These are phyloP conservation scores for Sporothrix globosa DNA, from an alignment of 2,329 filamentous ascomycete genomes.

Conservation along the genomic window DNA sequence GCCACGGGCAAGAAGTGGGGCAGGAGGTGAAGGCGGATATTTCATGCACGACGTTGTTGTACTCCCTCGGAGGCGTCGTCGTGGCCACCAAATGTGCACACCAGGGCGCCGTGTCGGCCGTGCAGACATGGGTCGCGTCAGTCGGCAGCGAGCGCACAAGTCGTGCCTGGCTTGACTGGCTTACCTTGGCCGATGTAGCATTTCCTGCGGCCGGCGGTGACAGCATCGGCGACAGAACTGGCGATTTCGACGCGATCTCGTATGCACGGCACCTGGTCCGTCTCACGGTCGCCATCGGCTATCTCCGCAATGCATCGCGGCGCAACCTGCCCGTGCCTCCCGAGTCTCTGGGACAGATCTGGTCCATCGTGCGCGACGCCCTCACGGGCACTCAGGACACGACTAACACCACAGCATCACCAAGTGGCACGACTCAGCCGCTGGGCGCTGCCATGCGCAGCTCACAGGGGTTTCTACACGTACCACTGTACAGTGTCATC, in stretches of 20 bases:
- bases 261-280: neutral
- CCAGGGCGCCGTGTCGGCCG: neutral
- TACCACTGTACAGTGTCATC: neutral
- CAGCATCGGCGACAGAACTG: neutral
- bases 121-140: neutral
- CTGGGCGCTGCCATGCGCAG: neutral
- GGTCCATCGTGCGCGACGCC: neutral
- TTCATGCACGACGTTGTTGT: neutral
- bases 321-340: neutral
- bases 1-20: too few species aligned
- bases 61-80: neutral
- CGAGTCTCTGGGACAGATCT: neutral
- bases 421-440: neutral
- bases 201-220: neutral
- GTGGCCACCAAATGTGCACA: slow-evolving; percentile 1
- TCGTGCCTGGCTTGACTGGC: neutral
- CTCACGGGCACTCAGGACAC: neutral
- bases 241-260: too few species aligned
- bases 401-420: neutral
- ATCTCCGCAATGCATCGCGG: neutral
- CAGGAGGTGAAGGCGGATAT: too few species aligned
- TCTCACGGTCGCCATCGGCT: neutral
- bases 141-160: neutral
- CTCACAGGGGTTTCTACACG: slow-evolving; percentile 3
- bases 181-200: neutral